phyloP scores from a whole-genome alignment of 768 basidiomycete species.

The Boletus huronensis region DNA sequence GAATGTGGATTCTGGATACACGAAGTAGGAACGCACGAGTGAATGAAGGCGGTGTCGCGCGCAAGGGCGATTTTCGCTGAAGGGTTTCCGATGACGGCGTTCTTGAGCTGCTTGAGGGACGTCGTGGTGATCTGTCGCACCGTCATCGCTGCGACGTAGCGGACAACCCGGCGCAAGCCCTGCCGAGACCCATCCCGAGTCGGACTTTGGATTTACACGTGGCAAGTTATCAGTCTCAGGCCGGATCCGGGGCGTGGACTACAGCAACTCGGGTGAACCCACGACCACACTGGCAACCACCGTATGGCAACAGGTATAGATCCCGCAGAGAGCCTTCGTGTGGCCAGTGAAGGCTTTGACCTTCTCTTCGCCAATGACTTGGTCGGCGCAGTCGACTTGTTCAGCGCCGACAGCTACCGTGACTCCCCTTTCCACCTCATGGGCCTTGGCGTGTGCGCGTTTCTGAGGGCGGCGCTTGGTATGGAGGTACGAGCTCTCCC shows the following conservation, averaged over 20 bases:
- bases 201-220: neutral
- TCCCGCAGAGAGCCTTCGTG: conserved; percentile 29
- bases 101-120: conserved; percentile 65
- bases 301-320: conserved; percentile 16
- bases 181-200: neutral
- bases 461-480: conserved; percentile 76
- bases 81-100: conserved; percentile 76
- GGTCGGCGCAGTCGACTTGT: conserved; percentile 46
- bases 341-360: conserved; percentile 57
- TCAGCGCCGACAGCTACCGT: conserved; percentile 29
- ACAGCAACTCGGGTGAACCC: too few relatives aligned
- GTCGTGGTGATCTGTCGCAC: conserved; percentile 28
- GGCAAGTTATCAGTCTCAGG: too few relatives aligned
- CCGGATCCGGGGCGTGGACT: too few relatives aligned
- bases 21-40: conserved; percentile 40
- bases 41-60: conserved; percentile 52
- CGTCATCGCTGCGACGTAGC: conserved; percentile 21
- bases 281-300: conserved; percentile 2
- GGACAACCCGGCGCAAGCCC: too few relatives aligned
- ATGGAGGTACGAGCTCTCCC: conserved; percentile 53
- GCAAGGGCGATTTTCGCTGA: conserved; percentile 62
- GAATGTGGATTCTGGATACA: neutral
- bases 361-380: conserved; percentile 68
- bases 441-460: conserved; percentile 68
- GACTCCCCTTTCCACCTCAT: conserved; percentile 71